Conservation (phyloP, 768 basidiomycete genomes). For the Tricholoma sp. region DNA sequence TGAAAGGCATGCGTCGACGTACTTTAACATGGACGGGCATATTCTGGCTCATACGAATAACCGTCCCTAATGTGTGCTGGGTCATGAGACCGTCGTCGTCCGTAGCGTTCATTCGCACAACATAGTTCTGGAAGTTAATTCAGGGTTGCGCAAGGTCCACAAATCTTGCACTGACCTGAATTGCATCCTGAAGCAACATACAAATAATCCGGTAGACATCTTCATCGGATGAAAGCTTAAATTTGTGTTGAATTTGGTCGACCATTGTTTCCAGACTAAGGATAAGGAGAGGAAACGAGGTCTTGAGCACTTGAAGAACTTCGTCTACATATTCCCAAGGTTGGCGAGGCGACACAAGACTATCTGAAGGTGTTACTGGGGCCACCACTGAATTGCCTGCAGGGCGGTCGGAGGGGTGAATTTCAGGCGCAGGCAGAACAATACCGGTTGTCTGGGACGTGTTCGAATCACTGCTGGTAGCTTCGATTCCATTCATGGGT, state of each 20-base stretch:
- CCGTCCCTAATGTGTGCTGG: conserved; percentile 47
- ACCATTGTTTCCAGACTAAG: conserved; percentile 96
- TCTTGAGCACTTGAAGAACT: conserved; percentile 89
- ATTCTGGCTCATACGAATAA: conserved; percentile 57
- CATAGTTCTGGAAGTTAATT: conserved; percentile 48
- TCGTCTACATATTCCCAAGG: conserved; percentile 93
- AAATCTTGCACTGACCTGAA: conserved; percentile 51
- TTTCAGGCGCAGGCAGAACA: conserved; percentile 11
- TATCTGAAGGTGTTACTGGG: conserved; percentile 13
- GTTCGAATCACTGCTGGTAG: conserved; percentile 17
- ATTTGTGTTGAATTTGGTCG: conserved; percentile 86
- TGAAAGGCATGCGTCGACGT: conserved; percentile 16
- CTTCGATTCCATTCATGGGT: conserved; percentile 23
- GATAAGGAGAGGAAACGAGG: conserved; percentile 90
- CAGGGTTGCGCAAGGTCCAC: background rate
- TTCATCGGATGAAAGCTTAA: conserved; percentile 87
- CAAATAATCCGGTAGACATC: conserved; percentile 90
- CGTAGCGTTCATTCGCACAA: conserved; percentile 54
- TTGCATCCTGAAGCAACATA: conserved; percentile 82
- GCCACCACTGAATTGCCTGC: conserved; percentile 7
- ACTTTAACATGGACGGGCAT: conserved; percentile 57
- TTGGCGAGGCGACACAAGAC: conserved; percentile 44
- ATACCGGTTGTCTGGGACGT: conserved; percentile 12
- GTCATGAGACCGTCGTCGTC: conserved; percentile 67
- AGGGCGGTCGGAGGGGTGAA: conserved; percentile 10